Conservation (phyloP, 2,329 filamentous ascomycete genomes). For the Parastagonospora nodorum region DNA sequence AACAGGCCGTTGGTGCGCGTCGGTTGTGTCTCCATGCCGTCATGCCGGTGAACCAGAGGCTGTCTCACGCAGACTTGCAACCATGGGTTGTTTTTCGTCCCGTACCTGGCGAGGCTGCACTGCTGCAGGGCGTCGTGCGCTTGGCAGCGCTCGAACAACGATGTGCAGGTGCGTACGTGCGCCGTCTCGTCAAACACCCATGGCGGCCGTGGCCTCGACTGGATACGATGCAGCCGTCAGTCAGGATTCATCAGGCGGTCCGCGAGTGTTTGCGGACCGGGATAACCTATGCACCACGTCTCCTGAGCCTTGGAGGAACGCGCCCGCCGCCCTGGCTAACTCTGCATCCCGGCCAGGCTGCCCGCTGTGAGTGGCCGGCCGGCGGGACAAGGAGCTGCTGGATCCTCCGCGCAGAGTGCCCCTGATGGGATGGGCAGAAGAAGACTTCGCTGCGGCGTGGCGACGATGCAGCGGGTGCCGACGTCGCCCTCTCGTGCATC, state of each 20-base stretch:
- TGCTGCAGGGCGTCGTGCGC: constrained; percentile 8
- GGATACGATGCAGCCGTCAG: constrained; percentile 16
- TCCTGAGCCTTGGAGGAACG: constrained; percentile 27
- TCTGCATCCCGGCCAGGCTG: constrained; percentile 8
- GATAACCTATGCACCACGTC: constrained; percentile 24
- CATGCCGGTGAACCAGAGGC: constrained; percentile 10
- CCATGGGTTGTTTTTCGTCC: constrained; percentile 5
- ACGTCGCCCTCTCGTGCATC: background rate
- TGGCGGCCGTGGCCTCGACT: constrained; percentile 6
- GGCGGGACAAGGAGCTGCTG: constrained; percentile 3
- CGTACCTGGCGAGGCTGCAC: constrained; percentile 9
- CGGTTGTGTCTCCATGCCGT: constrained; percentile 10
- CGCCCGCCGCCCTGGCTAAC: background rate
- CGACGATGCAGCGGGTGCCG: too few species aligned
- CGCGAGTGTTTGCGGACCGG: constrained; percentile 27
- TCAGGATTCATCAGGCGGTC: constrained; percentile 18
- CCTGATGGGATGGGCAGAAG: constrained; percentile 2
- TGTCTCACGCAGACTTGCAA: constrained; percentile 3
- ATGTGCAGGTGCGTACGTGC: constrained; percentile 29
- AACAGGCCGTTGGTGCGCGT: constrained; percentile 9
- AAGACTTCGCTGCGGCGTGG: background rate
- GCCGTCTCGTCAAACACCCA: constrained; percentile 23
- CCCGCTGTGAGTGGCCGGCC: constrained; percentile 15
- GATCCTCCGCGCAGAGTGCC: background rate
- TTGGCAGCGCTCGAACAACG: constrained; percentile 31